Base-by-base conservation (phyloP, 768 basidiomycete species). In the Mrakia hoshinonis region DNA sequence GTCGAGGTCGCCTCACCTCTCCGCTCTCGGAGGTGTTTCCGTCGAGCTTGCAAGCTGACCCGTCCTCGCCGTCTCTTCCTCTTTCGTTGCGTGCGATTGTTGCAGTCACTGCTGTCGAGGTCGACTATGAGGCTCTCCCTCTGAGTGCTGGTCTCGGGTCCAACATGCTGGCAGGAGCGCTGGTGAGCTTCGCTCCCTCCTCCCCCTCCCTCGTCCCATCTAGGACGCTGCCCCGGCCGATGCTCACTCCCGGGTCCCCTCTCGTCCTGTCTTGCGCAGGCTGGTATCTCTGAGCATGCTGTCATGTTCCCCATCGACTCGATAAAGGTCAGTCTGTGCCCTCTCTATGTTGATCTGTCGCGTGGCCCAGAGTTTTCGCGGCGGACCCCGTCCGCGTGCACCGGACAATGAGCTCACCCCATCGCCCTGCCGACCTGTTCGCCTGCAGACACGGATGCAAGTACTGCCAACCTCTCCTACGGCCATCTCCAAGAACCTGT, bases 301-400 rank as follows among this genome's bases (percentile, higher is more conserved):
- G 92, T 96, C 79, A 98, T 99, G 89, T 99, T 91, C 79, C 96
- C 96, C 6, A 83, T 98, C 74, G 96, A 99, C 82, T 95, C 92
- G 77, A 97, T 99, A 79, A 99, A 99, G 85, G 96, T 91, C 70
- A 72, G 87, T 81, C 20, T 4, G 22, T 6, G 20, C 68, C 43
- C 22, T 46, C 49, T 47, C 43, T 43, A 46, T 11, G 1, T 18
- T 12, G 3, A 7, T 7, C 18, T 60, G 24, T n/a, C n/a, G n/a
- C n/a, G n/a, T 9, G 13, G n/a, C 22, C 38, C 62, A 22, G 24
- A 10, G 9, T 22, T 36, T 38, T 39, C 58, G 9, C 18, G 36
- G 18, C 31, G 1, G 34, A 39, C n/a, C 58, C 54, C 31, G 31
- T 61, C 58, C 58, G 36, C 31, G 36, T n/a, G 22, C n/a, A 36